Base-by-base conservation (phyloP, 1,284 basidiomycete genomes). In the Gymnopus androsaceus region DNA sequence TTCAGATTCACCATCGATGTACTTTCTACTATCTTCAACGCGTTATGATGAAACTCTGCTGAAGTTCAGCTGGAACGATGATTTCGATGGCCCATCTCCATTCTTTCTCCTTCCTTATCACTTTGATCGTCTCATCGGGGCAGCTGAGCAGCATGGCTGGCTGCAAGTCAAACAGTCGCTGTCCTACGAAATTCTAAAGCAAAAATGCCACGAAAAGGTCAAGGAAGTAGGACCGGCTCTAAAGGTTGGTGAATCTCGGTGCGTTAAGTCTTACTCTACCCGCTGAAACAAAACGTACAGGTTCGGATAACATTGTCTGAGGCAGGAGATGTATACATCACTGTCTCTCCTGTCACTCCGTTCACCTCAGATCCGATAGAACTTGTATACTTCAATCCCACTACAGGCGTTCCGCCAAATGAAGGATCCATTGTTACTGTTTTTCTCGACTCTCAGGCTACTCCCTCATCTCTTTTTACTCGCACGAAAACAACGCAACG, bases 401-500 rank as follows among this genome's bases (percentile, higher is more conserved):
- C 64, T 23, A 57, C 63, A 28, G 64, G 70, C 40, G n/a, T 52
- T 33, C 28, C 36, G n/a, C 21, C 27, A 17, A 48, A 51, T 45
- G 21, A 62, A 51, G 68, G 64, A 41, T 65, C 71, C 3, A 63
- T 47, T 9, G 31, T 47, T 23, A 34, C 51, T 40, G 47, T 89
- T 46, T 72, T 73, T 54, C 59, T 88, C 46, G 89, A 91, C 67
- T 74, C 72, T 1, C 65, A 74, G 55, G 69, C 80, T 3, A 87
- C 84, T 1, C 66, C 75, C 7, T 70, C 78, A 0, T 83, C 83
- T 11, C 58, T 79, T 15, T 87, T 85, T 65, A 86, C 86, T 0
- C 64, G 67, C 30, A 85, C 86, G 44, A 92, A 92, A 69, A 92
- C 89, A 0, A 89, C 88, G 1, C 58, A 75, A 30, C 78, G 90